phyloP scores from a whole-genome alignment of 352 stramenopile species.

The Phytophthora aleatoria region DNA sequence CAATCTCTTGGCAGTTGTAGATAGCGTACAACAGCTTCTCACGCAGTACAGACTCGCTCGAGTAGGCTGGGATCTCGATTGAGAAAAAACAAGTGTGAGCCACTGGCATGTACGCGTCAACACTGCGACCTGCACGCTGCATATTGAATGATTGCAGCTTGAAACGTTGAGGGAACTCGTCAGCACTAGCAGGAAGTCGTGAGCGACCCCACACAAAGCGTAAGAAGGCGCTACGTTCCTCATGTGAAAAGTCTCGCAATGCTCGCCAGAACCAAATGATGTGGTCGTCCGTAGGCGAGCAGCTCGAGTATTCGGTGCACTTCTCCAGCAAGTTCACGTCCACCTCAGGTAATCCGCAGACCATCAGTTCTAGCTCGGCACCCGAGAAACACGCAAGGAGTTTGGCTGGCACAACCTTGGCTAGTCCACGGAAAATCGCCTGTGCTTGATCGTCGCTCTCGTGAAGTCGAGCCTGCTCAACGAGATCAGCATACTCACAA shows the following conservation, averaged over 20 bases:
- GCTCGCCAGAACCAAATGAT: constrained; percentile 90
- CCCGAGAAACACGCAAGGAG: constrained; percentile 84
- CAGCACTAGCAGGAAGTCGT: constrained; percentile 76
- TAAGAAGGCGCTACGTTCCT: constrained; percentile 86
- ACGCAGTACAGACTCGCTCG: constrained; percentile 67
- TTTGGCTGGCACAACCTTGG: constrained; percentile 75
- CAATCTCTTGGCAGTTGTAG: constrained; percentile 94
- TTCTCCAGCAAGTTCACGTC: constrained; percentile 80
- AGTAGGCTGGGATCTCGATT: constrained; percentile 95
- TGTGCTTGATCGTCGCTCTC: constrained; percentile 71
- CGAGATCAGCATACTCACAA: constrained; percentile 79
- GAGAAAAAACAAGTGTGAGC: constrained; percentile 99
- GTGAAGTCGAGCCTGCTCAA: constrained; percentile 79
- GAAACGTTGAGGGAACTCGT: constrained; percentile 91
- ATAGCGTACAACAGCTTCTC: constrained; percentile 92
- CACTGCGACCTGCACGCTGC: constrained; percentile 36
- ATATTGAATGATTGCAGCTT: constrained; percentile 92
- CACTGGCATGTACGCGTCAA: constrained; percentile 93
- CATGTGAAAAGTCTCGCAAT: constrained; percentile 74
- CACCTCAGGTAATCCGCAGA: constrained; percentile 83
- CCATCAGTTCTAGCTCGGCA: constrained; percentile 80
- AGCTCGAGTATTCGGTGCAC: constrained; percentile 90
- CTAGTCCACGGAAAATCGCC: constrained; percentile 61
- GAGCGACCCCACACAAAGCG: constrained; percentile 94
- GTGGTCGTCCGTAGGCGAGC: constrained; percentile 67